Percentiles rank a stretch among this genome's conserved stretches.
These are phyloP conservation scores for Pichia sp. DNA, from an alignment of 1,139 yeast genomes.

Conservation along the genomic window DNA sequence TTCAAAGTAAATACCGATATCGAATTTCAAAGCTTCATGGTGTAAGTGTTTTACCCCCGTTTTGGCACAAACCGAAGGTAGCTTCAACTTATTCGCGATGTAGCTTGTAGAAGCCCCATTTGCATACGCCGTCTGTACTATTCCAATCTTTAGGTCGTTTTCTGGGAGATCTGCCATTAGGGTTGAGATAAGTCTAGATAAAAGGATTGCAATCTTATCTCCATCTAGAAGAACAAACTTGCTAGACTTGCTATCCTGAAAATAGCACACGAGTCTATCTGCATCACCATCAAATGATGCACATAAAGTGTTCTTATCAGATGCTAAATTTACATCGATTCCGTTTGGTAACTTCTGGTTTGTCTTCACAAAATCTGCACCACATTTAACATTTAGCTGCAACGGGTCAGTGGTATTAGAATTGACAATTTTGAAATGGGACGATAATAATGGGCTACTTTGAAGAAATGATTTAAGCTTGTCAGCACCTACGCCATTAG, in stretches of 20 bases:
- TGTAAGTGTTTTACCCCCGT: constrained; percentile 97
- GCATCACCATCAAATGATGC: constrained; percentile 98
- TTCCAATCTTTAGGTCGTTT: constrained; percentile 57
- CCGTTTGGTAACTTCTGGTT: constrained; percentile 73
- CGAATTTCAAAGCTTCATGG: constrained; percentile 76
- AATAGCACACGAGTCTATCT: constrained; percentile 83
- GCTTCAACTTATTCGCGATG: constrained; percentile 53
- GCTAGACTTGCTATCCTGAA: constrained; percentile 43
- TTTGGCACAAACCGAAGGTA: constrained; percentile 86
- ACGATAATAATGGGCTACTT: constrained; percentile 38
- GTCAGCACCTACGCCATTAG: constrained; percentile 95
- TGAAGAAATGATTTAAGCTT: constrained; percentile 43
- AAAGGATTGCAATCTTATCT: constrained; percentile 83
- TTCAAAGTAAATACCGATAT: constrained; percentile 91
- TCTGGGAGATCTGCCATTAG: constrained; percentile 21
- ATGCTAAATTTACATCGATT: constrained; percentile 31
- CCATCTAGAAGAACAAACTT: constrained; percentile 80
- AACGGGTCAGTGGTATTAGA: constrained; percentile 52
- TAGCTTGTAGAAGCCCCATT: constrained; percentile 86
- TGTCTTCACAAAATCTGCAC: constrained; percentile 95
- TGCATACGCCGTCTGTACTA: constrained; percentile 96
- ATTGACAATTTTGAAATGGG: constrained; percentile 48
- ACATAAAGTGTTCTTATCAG: constrained; percentile 44
- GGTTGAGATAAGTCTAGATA: constrained; percentile 45
- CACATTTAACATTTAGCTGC: constrained; percentile 72